Evolutionary conservation across 2,329 filamentous ascomycete genomes (phyloP).

Genomic region (Sordariomycetes sp.): DNA sequence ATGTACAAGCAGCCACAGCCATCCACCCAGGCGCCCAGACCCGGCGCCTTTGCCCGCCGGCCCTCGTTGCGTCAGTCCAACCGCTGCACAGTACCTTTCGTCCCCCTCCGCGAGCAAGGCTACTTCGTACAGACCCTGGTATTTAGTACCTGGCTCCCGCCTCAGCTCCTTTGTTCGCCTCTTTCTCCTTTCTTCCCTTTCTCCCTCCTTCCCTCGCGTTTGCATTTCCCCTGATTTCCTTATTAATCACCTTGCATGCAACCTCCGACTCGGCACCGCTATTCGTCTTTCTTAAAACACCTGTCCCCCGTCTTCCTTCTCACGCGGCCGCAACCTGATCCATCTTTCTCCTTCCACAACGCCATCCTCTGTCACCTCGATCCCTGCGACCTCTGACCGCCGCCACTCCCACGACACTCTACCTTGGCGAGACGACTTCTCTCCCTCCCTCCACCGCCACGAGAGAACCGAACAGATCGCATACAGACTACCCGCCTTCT

Average conservation of each 20-base stretch:
- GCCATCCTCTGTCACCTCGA: not conserved
- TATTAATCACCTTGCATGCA: not conserved
- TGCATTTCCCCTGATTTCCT: not conserved
- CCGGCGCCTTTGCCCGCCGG: too few species aligned
- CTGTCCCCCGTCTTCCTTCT: not conserved
- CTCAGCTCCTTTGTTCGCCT: slow-evolving; percentile 1
- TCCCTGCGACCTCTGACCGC: not conserved
- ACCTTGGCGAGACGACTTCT: not conserved
- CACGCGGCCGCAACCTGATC: not conserved
- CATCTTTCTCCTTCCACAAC: not conserved
- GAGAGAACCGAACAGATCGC: not conserved
- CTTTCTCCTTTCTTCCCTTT: not conserved
- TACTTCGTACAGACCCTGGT: not conserved
- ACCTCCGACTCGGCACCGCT: not conserved
- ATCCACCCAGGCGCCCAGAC: too few species aligned
- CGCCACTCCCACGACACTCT: not conserved
- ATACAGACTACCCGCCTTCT: slow-evolving; percentile 1
- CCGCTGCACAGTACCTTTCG: not conserved
- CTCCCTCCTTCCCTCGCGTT: not conserved
- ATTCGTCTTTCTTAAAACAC: not conserved
- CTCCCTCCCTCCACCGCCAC: not conserved
- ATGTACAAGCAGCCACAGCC: too few species aligned
- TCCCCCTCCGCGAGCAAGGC: not conserved
- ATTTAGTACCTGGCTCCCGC: slow-evolving; percentile 1
- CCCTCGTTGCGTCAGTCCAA: not conserved